A percentile compares a stretch with the other conserved stretches of the same genome.
Evolutionary conservation across 176 grass and related monocot genomes (phyloP).

Genomic region (Thinopyrum elongatum): DNA sequence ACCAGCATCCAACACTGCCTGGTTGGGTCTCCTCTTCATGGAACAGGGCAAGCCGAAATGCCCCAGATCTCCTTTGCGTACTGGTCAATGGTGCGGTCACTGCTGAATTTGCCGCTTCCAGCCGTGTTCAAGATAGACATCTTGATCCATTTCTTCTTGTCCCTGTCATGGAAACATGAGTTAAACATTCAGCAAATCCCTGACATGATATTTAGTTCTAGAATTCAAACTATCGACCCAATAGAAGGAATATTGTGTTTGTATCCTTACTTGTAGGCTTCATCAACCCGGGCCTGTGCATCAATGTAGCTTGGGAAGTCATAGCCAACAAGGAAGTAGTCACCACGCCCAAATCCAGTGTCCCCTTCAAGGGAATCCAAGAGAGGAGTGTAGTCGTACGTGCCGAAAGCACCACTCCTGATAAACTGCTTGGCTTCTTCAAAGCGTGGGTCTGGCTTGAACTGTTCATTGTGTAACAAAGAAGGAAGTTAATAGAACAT

Average conservation of each 20-base stretch:
- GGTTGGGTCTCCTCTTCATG: conserved; percentile 1
- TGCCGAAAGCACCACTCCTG: conserved; percentile 77
- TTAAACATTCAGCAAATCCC: neutral
- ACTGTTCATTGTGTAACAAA: conserved; percentile 50
- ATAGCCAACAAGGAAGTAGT: conserved; percentile 98
- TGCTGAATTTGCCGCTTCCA: conserved; percentile 97
- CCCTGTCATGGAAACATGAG: conserved; percentile 49
- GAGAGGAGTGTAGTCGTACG: conserved; percentile 80
- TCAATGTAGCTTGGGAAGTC: conserved; percentile 97
- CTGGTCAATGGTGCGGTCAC: conserved; percentile 87
- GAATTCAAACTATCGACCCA: neutral
- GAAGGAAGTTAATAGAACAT: conserved; percentile 18
- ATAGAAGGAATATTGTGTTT: conserved; percentile 9
- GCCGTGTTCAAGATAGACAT: conserved; percentile 98
- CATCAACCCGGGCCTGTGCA: conserved; percentile 70
- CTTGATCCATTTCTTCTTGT: conserved; percentile 84
- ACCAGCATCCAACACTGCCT: neutral
- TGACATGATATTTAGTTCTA: neutral
- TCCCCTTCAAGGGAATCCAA: conserved; percentile 94
- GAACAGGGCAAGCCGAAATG: conserved; percentile 67
- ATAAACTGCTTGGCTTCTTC: conserved; percentile 90
- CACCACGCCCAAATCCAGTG: conserved; percentile 90
- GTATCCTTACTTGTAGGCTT: conserved; percentile 94
- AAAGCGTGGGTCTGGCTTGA: conserved; percentile 89
- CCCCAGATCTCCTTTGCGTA: conserved; percentile 96